These are phyloP conservation scores for Hymenoscyphus albidus DNA, from an alignment of 2,329 filamentous ascomycete genomes.

Conservation along the genomic window DNA sequence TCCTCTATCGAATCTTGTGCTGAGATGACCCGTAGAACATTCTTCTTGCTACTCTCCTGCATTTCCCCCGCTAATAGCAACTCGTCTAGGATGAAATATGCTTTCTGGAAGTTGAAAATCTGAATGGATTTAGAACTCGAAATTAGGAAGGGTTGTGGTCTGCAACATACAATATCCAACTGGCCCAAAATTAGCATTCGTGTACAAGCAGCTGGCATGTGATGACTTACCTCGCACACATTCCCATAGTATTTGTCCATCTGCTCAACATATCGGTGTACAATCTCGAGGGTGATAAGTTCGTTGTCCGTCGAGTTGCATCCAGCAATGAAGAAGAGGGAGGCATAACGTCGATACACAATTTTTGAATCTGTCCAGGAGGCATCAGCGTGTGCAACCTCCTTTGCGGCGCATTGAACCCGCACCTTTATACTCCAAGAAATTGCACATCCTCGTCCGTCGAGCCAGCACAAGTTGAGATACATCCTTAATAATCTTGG, in stretches of 20 bases:
- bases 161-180: conserved; percentile 29
- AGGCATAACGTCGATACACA: conserved; percentile 97
- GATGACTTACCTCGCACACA: conserved; percentile 77
- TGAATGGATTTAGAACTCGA: conserved; percentile 11
- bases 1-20: conserved; percentile 98
- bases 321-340: conserved; percentile 98
- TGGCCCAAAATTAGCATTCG: conserved; percentile 17
- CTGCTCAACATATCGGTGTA: conserved; percentile 98
- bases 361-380: conserved; percentile 80
- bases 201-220: not conserved
- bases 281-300: conserved; percentile 95
- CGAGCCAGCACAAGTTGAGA: conserved; percentile 94
- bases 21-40: conserved; percentile 89
- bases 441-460: conserved; percentile 99
- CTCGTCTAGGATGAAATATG: conserved; percentile 98
- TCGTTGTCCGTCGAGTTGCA: conserved; percentile 98
- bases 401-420: not conserved
- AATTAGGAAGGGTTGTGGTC: not conserved
- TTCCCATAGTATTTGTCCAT: conserved; percentile 99
- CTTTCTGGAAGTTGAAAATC: conserved; percentile 99
- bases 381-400: conserved; percentile 17
- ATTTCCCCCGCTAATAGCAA: conserved; percentile 91
- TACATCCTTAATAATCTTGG: conserved; percentile 99
- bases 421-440: conserved; percentile 95
- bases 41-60: conserved; percentile 99